These are phyloP conservation scores for Mycena rosella DNA, from an alignment of 768 basidiomycete genomes.

Conservation along the genomic window DNA sequence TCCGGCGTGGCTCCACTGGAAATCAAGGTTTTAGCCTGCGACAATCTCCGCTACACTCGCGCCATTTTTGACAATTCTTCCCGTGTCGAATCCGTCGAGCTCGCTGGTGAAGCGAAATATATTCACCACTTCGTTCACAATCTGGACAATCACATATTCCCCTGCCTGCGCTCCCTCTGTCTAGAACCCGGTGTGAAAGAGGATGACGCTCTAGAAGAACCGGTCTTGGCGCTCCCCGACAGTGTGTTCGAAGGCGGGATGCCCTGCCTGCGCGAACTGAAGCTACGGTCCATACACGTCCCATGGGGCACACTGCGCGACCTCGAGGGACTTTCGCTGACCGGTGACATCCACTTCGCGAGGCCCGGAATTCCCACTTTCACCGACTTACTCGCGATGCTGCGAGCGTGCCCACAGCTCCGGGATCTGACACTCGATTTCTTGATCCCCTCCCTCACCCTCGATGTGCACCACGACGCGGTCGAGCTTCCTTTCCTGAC, in stretches of 20 bases:
- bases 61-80: not conserved
- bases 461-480: not conserved
- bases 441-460: not conserved
- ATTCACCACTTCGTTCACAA: not conserved
- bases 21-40: not conserved
- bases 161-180: conserved; percentile 10
- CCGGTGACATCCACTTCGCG: not conserved
- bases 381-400: not conserved
- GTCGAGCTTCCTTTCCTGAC: not conserved
- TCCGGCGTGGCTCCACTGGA: conserved; percentile 11
- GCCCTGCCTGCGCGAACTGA: not conserved
- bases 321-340: not conserved
- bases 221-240: not conserved
- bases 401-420: not conserved
- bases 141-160: not conserved
- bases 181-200: not conserved
- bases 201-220: not conserved
- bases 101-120: not conserved
- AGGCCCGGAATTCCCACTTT: not conserved
- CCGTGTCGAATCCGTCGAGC: not conserved
- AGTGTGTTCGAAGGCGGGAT: not conserved
- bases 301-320: not conserved
- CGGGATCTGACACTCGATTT: not conserved
- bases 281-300: not conserved
- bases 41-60: not conserved